Base-by-base conservation (phyloP, 31 red algal species). In the Pterothamnion heteromorphum region DNA sequence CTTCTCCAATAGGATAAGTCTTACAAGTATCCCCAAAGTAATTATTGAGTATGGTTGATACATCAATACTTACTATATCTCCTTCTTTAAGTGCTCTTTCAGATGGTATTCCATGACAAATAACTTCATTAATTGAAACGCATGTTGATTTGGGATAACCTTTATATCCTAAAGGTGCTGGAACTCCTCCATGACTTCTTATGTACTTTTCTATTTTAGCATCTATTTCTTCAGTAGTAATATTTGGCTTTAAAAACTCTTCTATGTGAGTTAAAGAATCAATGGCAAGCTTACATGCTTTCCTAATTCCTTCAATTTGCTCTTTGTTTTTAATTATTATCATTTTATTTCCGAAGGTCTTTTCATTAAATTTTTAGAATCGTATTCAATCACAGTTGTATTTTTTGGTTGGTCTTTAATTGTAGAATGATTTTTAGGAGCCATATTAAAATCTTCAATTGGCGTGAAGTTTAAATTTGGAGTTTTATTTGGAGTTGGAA, bases 21-120 rank as follows among this genome's bases (percentile, higher is more conserved):
- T 96, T 95, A 0, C 95, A 98, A 58, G 94, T 95, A 57, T 98
- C 97, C 78, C 97, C 97, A 74, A 97, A 95, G 92, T 90, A 96
- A 2, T 95, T 95, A 27, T 97, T 92, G 36, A 94, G 74, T 57
- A 72, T 96, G 30, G 94, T 83, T 4, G 97, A 96, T 3, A 98
- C 89, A 91, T 98, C 97, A 74, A 98, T 92, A 74, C 97, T 98
- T 5, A 98, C 93, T 43, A 97, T 97, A 90, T 98, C 97, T 3
- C 97, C 97, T 44, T 95, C 94, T 3, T 57, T 87, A 33, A 98
- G 90, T 3, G 89, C 91, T 1, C 80, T 94, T 21, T 81, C 81
- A 64, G 95, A 93, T 14, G 97, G 97, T 76, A 98, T 97, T 38
- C 97, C 97, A 90, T 98, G 97, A 93, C 97, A 98, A 33, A 98